These are phyloP conservation scores for Amaranthus tricolor DNA, from an alignment of 179 eudicot genomes.

Conservation along the genomic window DNA sequence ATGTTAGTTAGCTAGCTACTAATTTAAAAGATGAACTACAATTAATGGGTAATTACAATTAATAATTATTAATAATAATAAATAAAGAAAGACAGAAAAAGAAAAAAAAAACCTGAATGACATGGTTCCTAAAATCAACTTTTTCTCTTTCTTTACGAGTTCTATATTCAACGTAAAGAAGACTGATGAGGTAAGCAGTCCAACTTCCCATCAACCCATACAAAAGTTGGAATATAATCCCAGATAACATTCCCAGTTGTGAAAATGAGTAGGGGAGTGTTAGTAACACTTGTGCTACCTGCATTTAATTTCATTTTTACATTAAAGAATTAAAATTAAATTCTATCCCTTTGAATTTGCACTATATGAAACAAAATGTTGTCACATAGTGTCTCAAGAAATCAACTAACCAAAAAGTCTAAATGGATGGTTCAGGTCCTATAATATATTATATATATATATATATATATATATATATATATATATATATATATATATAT, in stretches of 20 bases:
- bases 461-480: too few relatives aligned
- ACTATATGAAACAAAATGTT: too few relatives aligned
- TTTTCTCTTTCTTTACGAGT: constrained; percentile 91
- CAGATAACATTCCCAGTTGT: constrained; percentile 89
- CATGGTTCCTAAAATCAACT: constrained; percentile 88
- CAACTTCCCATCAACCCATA: constrained; percentile 92
- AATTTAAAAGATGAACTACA: not conserved
- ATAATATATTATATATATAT: too few relatives aligned
- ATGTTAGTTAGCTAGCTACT: too few relatives aligned
- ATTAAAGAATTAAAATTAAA: too few relatives aligned
- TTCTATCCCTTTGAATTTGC: too few relatives aligned
- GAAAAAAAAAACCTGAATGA: constrained; percentile 59
- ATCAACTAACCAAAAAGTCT: too few relatives aligned
- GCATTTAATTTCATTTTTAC: not conserved
- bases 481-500: too few relatives aligned
- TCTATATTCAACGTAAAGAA: constrained; percentile 91
- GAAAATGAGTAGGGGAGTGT: constrained; percentile 96
- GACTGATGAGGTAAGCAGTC: constrained; percentile 94
- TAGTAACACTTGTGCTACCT: constrained; percentile 94
- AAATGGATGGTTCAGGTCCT: too few relatives aligned
- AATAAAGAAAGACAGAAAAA: not conserved
- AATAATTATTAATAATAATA: not conserved
- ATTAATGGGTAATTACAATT: not conserved
- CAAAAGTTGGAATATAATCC: constrained; percentile 74
- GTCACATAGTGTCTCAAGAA: too few relatives aligned